phyloP scores from a whole-genome alignment of 257 asterid species.

The Solanum appendiculatum region DNA sequence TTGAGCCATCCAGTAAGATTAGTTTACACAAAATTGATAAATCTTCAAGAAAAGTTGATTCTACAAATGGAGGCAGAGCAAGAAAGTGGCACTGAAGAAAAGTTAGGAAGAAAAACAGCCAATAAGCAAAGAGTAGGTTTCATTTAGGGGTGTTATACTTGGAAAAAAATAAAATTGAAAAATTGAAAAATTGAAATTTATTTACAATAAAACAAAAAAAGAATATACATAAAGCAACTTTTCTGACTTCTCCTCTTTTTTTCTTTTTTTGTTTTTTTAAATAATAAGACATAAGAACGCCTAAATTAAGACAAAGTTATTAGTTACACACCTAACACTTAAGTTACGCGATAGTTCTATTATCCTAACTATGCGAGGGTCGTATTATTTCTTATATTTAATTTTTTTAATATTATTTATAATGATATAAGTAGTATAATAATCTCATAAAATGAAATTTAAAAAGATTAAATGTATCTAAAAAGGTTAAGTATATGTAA shows the following conservation, averaged over 20 bases:
- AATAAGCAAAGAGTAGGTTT: not conserved
- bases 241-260: not conserved
- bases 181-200: not conserved
- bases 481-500: no score
- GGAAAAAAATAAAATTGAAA: not conserved
- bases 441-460: no score
- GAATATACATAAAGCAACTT: not conserved
- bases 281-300: no score
- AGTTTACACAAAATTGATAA: not conserved
- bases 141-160: not conserved
- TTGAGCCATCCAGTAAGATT: slow-evolving; percentile 33
- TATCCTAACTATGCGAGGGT: not conserved
- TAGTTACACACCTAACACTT: no score
- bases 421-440: no score
- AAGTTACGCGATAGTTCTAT: no score
- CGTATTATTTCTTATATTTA: no score
- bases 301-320: no score
- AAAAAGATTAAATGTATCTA: no score
- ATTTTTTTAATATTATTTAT: no score
- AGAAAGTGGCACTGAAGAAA: not conserved
- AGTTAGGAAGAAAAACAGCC: not conserved
- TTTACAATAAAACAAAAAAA: not conserved
- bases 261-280: no score
- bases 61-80: not conserved
- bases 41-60: not conserved